Percentiles rank a stretch among this genome's conserved stretches.
These are phyloP conservation scores for Trypethelium eluteriae DNA, from an alignment of 495 filamentous ascomycete species.

Conservation along the genomic window DNA sequence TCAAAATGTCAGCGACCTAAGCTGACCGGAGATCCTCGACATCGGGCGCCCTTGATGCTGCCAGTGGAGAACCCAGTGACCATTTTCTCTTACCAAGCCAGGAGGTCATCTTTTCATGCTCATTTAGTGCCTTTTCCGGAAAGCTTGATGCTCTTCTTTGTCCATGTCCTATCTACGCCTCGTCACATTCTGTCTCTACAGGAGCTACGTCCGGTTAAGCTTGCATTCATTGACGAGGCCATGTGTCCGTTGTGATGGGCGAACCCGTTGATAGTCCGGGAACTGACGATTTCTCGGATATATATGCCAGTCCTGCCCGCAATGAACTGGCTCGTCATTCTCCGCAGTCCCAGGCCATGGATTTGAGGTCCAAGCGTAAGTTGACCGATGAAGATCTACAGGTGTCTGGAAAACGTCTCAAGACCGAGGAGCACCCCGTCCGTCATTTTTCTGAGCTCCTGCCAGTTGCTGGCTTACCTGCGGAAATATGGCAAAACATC, in stretches of 20 bases:
- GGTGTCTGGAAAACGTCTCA: background rate
- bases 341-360: background rate
- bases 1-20: background rate
- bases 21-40: background rate
- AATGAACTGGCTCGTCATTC: background rate
- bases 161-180: background rate
- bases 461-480: conserved; percentile 19
- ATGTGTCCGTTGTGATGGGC: background rate
- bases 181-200: background rate
- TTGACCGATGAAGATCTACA: background rate
- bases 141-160: background rate
- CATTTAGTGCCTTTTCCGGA: background rate
- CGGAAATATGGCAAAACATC: conserved; percentile 35
- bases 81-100: background rate
- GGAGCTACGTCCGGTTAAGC: background rate
- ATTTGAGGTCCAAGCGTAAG: background rate
- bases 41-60: background rate
- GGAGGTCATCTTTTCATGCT: background rate
- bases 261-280: background rate
- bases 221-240: background rate
- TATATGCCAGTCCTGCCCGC: background rate
- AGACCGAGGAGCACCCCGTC: background rate
- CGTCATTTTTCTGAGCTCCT: background rate
- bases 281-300: background rate
- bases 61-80: too few relatives aligned